These are phyloP conservation scores for Gaeumannomyces tritici DNA, from an alignment of 2,329 filamentous ascomycete genomes.

Conservation along the genomic window DNA sequence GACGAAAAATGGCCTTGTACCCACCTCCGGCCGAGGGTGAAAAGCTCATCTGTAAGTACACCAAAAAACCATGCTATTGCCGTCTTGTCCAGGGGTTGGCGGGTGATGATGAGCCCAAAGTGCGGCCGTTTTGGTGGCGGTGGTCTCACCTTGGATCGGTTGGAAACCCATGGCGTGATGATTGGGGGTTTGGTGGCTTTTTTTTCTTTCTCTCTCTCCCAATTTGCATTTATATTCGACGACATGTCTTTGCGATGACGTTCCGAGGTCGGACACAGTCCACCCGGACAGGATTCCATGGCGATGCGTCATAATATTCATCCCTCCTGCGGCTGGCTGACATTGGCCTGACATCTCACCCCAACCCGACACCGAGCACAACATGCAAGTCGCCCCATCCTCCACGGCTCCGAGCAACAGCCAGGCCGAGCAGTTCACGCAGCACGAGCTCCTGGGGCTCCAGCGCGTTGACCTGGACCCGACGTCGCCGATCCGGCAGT, in stretches of 20 bases:
- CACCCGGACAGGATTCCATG: not conserved
- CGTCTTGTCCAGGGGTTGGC: not conserved
- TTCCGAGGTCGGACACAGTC: no score
- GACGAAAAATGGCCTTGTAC: constrained; percentile 31
- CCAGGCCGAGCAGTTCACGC: constrained; percentile 70
- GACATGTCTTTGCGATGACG: no score
- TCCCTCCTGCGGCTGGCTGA: not conserved
- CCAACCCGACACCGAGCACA: not conserved
- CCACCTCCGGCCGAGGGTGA: constrained; percentile 24
- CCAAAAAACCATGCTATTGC: not conserved
- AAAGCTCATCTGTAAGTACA: constrained; percentile 39
- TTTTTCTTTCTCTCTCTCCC: not conserved
- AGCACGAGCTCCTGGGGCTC: constrained; percentile 44
- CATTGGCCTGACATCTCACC: not conserved
- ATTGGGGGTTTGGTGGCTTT: no score
- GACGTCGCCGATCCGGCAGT: constrained; percentile 66
- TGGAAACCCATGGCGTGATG: not conserved
- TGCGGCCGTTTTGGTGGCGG: not conserved
- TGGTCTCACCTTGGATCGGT: not conserved
- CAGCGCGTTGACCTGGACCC: constrained; percentile 48
- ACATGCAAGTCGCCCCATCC: constrained; percentile 35
- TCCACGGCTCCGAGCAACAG: constrained; percentile 21
- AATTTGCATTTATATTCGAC: not conserved
- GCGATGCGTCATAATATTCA: not conserved
- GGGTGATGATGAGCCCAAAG: not conserved